Base-by-base conservation (phyloP, 2,329 filamentous ascomycete species). In the Penicillium sp. region DNA sequence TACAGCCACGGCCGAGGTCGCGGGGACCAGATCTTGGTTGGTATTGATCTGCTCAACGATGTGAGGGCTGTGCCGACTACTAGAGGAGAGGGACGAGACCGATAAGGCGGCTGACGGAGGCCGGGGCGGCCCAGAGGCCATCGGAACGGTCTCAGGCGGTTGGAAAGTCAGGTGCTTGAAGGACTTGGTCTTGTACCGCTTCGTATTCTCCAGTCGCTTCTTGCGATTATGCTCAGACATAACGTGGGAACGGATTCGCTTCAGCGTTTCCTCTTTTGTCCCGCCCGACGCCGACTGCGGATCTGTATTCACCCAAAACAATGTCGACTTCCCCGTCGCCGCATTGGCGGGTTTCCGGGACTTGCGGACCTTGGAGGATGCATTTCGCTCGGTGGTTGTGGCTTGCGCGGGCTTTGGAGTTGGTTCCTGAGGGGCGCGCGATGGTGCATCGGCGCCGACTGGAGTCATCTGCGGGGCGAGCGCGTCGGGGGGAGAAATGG, bases 201-300 rank as follows among this genome's bases (percentile, higher is more conserved):
- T 70, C 4, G 69, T 72, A 30, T 63, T 73, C 31, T 73, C 70
- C 44, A 72, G 55, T 41, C 70, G 61, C 48, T 73, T 73, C 57
- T 73, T 73, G 52, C 70, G 68, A 56, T 73, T 73, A 51, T 73
- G 70, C 50, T 73, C 70, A 35, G 70, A 73, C 70, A 73, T 73
- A 38, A 73, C 70, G 65, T 73, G 70, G 16, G 70, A 73, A n/a
- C 70, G 69, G 44, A 73, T 73, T 31, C 70, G 67, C 56, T 73
- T 73, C 51, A 73, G 56, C 1, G 70, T 73, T 42, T 72, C 70
- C 35, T 73, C 70, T 27, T 64, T 66, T 11, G 66, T 70, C 9
- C 70, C 70, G 45, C 62, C 63, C 2, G 69, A 65, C n/a, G 67
- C 69, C 1, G 70, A 69, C 48, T 72, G 62, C 9, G 63, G 64